Percentiles rank a stretch among this genome's conserved stretches.
Evolutionary conservation across 768 basidiomycete genomes (phyloP).

Genomic region (Pulveroboletus ravenelii): DNA sequence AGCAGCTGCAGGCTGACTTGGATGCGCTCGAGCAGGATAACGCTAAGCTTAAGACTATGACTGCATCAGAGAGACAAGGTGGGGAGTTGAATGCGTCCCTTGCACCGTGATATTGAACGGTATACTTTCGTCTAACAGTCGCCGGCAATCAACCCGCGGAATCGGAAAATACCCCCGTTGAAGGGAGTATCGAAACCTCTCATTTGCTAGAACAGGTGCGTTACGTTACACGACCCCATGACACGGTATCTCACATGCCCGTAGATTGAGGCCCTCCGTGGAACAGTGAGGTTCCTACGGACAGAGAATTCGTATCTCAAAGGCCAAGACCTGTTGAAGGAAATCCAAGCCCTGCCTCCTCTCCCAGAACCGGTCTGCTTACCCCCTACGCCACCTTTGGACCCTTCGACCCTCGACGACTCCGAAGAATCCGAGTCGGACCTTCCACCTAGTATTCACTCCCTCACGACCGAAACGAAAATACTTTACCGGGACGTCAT

Average conservation of each 20-base stretch:
- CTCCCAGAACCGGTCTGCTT: conserved; percentile 49
- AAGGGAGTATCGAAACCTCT: conserved; percentile 82
- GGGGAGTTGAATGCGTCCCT: conserved; percentile 13
- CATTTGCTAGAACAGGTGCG: conserved; percentile 82
- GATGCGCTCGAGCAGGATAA: conserved; percentile 87
- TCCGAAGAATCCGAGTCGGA: conserved; percentile 60
- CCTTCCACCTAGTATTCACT: conserved; percentile 48
- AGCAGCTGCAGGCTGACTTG: conserved; percentile 85
- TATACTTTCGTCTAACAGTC: conserved; percentile 23
- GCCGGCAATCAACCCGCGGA: conserved; percentile 50
- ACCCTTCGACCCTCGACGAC: conserved; percentile 62
- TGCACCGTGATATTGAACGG: not conserved
- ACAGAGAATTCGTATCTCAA: conserved; percentile 92
- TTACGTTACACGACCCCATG: conserved; percentile 4
- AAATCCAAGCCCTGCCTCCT: conserved; percentile 69
- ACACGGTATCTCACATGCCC: conserved; percentile 7
- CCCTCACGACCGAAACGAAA: conserved; percentile 79
- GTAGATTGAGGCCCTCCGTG: conserved; percentile 86
- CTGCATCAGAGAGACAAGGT: conserved; percentile 71
- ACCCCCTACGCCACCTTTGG: conserved; percentile 60
- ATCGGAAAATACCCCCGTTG: conserved; percentile 59
- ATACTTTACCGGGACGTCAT: conserved; percentile 86
- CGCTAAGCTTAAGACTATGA: conserved; percentile 67
- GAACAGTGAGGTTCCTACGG: conserved; percentile 88
- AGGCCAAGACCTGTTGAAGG: conserved; percentile 83